A percentile compares a stretch with the other conserved stretches of the same genome.
Conservation (phyloP, 1,284 basidiomycete genomes). For the Amylostereum areolatum region DNA sequence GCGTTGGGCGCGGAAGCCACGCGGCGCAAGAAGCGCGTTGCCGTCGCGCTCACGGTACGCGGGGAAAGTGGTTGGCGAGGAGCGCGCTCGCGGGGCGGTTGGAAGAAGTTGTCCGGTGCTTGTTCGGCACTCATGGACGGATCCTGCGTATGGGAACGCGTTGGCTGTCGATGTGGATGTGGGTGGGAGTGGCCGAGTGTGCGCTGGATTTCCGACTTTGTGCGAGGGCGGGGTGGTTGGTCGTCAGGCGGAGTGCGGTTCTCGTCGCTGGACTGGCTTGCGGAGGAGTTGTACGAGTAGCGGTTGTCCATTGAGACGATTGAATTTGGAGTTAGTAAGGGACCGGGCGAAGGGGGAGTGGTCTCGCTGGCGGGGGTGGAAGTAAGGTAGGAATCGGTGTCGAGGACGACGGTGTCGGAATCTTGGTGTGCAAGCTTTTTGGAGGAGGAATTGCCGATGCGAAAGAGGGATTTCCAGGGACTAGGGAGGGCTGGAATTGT, state of each 20-base stretch:
- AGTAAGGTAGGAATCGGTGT: conserved; percentile 30
- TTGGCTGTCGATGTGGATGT: conserved; percentile 17
- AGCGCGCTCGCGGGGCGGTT: not conserved
- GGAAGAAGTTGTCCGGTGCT: not conserved
- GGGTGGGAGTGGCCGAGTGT: conserved; percentile 20
- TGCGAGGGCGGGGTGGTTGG: conserved; percentile 29
- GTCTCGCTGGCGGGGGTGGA: conserved; percentile 18
- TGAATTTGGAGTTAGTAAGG: conserved; percentile 45
- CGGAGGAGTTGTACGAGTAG: conserved; percentile 68
- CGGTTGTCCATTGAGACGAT: conserved; percentile 44
- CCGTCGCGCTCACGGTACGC: conserved; percentile 59
- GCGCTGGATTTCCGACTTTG: conserved; percentile 56
- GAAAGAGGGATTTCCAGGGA: conserved; percentile 59
- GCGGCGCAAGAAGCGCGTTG: conserved; percentile 84
- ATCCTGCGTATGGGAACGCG: conserved; percentile 9
- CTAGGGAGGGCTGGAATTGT: conserved; percentile 9
- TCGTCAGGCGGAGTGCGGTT: conserved; percentile 20
- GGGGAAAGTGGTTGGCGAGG: conserved; percentile 45
- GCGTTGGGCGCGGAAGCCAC: conserved; percentile 97
- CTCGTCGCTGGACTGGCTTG: conserved; percentile 63
- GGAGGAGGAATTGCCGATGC: conserved; percentile 38
- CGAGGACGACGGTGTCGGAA: conserved; percentile 26
- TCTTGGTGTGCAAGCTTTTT: conserved; percentile 35
- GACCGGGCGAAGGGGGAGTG: conserved; percentile 33
- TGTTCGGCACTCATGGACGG: not conserved